phyloP scores from a whole-genome alignment of 371 early-diverging fungal genomes.

The Mortierella sp. region DNA sequence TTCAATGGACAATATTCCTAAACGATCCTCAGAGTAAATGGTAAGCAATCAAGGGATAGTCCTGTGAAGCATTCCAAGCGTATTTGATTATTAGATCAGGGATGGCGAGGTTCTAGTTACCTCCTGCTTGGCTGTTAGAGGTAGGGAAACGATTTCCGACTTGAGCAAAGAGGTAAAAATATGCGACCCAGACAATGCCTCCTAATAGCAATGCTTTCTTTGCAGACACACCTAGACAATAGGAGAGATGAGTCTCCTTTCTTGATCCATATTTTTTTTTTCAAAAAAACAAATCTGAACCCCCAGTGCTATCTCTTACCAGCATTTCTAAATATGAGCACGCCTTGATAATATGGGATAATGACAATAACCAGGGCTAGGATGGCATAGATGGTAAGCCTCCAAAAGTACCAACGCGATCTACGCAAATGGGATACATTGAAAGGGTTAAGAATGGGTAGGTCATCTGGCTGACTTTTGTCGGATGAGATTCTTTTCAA shows the following conservation, averaged over 20 bases:
- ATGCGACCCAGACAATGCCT: constrained; percentile 62
- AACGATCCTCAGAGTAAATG: neutral
- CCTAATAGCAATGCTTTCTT: constrained; percentile 58
- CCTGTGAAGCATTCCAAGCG: constrained; percentile 30
- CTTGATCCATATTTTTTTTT: constrained; percentile 11
- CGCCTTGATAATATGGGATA: constrained; percentile 83
- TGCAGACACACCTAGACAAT: constrained; percentile 40
- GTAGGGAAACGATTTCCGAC: constrained; percentile 68
- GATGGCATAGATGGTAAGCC: constrained; percentile 70
- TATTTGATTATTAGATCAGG: neutral
- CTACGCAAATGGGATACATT: constrained; percentile 46
- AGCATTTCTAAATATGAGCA: constrained; percentile 64
- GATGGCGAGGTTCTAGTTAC: neutral
- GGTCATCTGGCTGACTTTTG: neutral
- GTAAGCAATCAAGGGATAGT: constrained; percentile 22
- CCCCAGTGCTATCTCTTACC: constrained; percentile 14
- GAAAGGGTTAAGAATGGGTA: neutral
- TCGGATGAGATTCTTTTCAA: neutral
- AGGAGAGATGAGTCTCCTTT: neutral
- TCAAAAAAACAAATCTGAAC: constrained; percentile 23
- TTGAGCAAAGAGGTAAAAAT: constrained; percentile 77
- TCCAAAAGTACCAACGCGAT: constrained; percentile 82
- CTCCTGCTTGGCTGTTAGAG: neutral
- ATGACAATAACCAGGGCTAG: constrained; percentile 73
- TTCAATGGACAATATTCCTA: constrained; percentile 34